Evolutionary conservation across 2,329 filamentous ascomycete genomes (phyloP).

Genomic region (Botrytis hyacinthi): DNA sequence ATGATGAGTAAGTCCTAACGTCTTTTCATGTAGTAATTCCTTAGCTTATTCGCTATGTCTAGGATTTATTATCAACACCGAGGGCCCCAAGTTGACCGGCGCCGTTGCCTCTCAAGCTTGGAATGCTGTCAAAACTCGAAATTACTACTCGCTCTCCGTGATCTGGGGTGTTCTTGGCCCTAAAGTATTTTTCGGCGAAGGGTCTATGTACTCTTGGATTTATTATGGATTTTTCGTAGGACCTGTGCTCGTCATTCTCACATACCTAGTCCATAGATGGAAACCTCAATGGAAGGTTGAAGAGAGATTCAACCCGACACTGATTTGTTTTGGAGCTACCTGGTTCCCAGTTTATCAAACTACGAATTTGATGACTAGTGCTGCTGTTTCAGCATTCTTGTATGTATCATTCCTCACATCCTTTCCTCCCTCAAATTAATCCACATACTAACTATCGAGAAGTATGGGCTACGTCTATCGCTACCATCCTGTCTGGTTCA

Average conservation of each 20-base stretch:
- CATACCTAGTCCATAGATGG: slow-evolving; percentile 33
- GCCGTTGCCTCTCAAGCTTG: slow-evolving; percentile 31
- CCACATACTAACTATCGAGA: background rate
- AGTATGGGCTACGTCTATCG: slow-evolving; percentile 19
- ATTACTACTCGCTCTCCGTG: slow-evolving; percentile 39
- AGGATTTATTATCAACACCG: slow-evolving; percentile 22
- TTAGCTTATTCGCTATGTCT: background rate
- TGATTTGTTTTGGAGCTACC: slow-evolving; percentile 35
- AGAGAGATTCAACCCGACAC: slow-evolving; percentile 34
- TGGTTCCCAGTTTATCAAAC: slow-evolving; percentile 37
- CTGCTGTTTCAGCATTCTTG: slow-evolving; percentile 35
- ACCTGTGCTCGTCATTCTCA: slow-evolving; percentile 31
- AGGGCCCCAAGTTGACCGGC: slow-evolving; percentile 29
- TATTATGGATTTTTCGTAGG: slow-evolving; percentile 38
- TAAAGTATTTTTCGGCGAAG: slow-evolving; percentile 33
- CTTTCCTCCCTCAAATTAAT: rapidly evolving
- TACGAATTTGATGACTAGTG: slow-evolving; percentile 36
- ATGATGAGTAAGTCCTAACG: slow-evolving; percentile 33
- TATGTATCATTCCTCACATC: slow-evolving; percentile 3
- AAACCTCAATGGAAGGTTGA: slow-evolving; percentile 38
- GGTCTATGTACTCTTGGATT: slow-evolving; percentile 36
- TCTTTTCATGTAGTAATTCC: too few species aligned
- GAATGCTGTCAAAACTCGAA: slow-evolving; percentile 37
- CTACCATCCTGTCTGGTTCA: slow-evolving; percentile 59
- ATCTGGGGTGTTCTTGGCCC: slow-evolving; percentile 42